Evolutionary conservation across 371 early-diverging fungal species (phyloP), one percentile per base, ranked within the genome.

Genomic region (Zancudomyces culisetae): DNA sequence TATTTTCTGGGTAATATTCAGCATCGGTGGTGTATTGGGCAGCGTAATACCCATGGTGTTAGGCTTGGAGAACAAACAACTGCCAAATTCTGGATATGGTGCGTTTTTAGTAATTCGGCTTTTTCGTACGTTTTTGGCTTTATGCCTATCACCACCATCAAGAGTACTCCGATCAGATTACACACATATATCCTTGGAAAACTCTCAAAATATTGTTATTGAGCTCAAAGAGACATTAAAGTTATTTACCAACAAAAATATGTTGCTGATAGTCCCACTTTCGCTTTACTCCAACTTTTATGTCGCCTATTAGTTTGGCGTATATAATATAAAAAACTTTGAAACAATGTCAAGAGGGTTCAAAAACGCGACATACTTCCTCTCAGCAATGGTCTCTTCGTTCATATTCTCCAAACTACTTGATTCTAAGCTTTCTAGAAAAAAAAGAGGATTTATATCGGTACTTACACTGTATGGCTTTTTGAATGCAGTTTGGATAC

Each of bases 1-100:
- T 43, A 76, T 81, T 45, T 86, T 86, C 61, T 85, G 85, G 85
- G 69, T 76, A 53, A 75, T 83, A 24, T 85, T 87, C 63, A 87
- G 84, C 61, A 61, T 76, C 24, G 87, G 87, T 54, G 83, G 79
- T 46, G 74, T 84, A 45, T 53, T 86, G 22, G 87, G 89, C 49
- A 75, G 77, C 35, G 50, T 80, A 2, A 74, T 87, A 47, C 76
- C 81, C 4, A 69, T 86, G 43, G 72, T 59, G 39, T 52, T 80
- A n/a, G 48, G 48, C n/a, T 60, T 42, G 8, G 45, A 23, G n/a
- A 24, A 70, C 70, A 28, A 63, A 68, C 20, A 73, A 20, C 72
- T 80, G 12, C 68, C 70, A 1, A 65, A 72, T 27, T 70, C 66
- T 1, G 72, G 81, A 0, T 84, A 84, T 52, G 69, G 70, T 21